Base-by-base conservation (phyloP, 495 filamentous ascomycete species). In the Tetracladium setigerum region DNA sequence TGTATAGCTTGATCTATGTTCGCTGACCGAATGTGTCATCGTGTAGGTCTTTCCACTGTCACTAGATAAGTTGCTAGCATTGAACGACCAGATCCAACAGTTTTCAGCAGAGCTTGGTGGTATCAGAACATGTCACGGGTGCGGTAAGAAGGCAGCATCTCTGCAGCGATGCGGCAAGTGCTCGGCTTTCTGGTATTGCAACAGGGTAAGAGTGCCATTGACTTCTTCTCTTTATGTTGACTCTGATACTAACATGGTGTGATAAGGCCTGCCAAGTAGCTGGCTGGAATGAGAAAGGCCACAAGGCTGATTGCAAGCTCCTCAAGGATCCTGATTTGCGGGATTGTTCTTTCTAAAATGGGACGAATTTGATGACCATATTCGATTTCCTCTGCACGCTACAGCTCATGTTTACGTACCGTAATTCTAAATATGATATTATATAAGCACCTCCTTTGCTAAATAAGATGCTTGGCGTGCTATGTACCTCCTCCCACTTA, bases 241-340 rank as follows among this genome's bases (percentile, higher is more conserved):
- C 42, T 48, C 47, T 38, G 31, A 41, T 58, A 41, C 54, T 53
- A 55, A 55, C 41, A 58, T 55, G 34, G 30, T 59, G 59, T 50
- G 16, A 41, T 15, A 42, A 53, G 46, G 30, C 51, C 33, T 60
- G 54, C 15, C 61, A 67, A 44, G 38, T 35, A 46, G 47, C 53
- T 55, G 61, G 55, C 38, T 67, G 57, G 64, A 61, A 55, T 27
- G 57, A 65, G 46, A 60, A 60, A 53, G 59, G 55, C 17, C 61
- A 67, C 39, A 64, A 65, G 46, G 39, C 53, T 27, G 52, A 62
- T 49, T 67, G 61, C 55, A 65, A 62, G 57, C 40, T 62, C 22
- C 44, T 67, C 35, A 65, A 57, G 52, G 61, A 65, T 56, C 46
- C 53, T 22, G 61, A 64, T 57, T 60, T 63, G 49, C 37, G 32